Base-by-base conservation (phyloP, 441 rosid genomes). In the Brassica balearica region DNA sequence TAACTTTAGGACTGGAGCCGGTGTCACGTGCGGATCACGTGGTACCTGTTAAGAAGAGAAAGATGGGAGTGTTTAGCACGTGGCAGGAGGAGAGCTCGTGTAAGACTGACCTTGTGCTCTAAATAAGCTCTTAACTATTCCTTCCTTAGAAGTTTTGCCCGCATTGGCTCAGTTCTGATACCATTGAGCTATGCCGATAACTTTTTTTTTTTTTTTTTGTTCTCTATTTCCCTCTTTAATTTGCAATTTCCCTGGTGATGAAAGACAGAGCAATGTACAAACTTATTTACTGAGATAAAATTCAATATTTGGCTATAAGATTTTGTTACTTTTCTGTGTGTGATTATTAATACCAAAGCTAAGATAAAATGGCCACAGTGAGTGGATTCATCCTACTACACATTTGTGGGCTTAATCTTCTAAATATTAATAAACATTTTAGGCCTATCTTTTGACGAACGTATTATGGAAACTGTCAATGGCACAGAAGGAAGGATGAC, bases 1-100 rank as follows among this genome's bases (percentile, higher is more conserved):
- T 80, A 64, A 80, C 82, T n/a, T 55, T 88, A 76, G 87, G 89
- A 23, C 55, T 84, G 0, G 83, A 85, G 74, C 85, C 92, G 62
- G 75, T 58, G 75, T 75, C 83, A 66, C 77, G 58, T 71, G 80
- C 60, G 11, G 72, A 66, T 73, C 72, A 71, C 87, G 85, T 84
- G 86, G 83, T 87, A 1, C 92, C 90, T 3, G 81, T 86, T 29
- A 86, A 86, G 77, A 86, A 86, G 82, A 83, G 89, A 62, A 83
- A 69, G 71, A 67, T 61, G 12, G 80, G 83, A 8, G 74, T 80
- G 8, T 80, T 80, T 19, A 82, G 58, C 41, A 64, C 76, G 74
- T 67, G 71, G 32, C 79, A 68, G 23, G 82, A 62, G 60, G 60
- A 68, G 23, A n/a, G 34, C 32, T 14, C 51, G 29, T 74, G 74